A percentile compares a stretch with the other conserved stretches of the same genome.
phyloP scores from a whole-genome alignment of 2,329 filamentous ascomycete genomes.

The Colletotrichum musicola region DNA sequence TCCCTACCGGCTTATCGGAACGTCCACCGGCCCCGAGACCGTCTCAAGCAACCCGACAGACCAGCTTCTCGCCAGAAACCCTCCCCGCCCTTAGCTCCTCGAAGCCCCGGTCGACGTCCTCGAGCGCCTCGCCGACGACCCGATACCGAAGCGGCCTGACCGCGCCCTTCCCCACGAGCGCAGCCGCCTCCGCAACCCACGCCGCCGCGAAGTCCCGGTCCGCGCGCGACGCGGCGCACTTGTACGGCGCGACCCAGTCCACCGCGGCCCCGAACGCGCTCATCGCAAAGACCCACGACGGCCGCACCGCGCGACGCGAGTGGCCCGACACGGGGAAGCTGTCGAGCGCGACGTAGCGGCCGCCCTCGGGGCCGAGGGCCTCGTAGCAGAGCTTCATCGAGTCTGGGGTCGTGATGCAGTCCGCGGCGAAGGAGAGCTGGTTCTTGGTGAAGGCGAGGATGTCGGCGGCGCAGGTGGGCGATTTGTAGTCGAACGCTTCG shows the following conservation, averaged over 20 bases:
- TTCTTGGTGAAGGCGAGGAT: constrained; percentile 54
- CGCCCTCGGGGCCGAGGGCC: constrained; percentile 53
- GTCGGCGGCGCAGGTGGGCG: constrained; percentile 48
- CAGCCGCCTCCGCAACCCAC: neutral
- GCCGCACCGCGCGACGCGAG: constrained; percentile 12
- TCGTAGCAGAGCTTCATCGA: constrained; percentile 53
- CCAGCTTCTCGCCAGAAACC: constrained; percentile 19
- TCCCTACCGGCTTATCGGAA: too few relatives aligned
- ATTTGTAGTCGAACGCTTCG: constrained; percentile 59
- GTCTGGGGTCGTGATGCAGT: constrained; percentile 54
- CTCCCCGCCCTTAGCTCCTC: constrained; percentile 9
- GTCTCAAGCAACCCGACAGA: neutral
- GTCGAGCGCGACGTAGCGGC: constrained; percentile 53
- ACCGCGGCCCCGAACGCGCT: constrained; percentile 18
- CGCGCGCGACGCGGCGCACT: neutral
- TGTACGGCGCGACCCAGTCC: constrained; percentile 22
- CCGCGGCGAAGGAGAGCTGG: constrained; percentile 54
- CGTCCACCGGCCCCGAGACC: neutral
- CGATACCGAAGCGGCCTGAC: constrained; percentile 14
- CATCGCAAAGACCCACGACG: constrained; percentile 12
- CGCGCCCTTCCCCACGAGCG: neutral
- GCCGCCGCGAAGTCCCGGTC: constrained; percentile 7
- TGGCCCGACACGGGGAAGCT: constrained; percentile 13
- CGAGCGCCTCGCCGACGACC: constrained; percentile 2
- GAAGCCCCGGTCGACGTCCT: neutral